Conservation (phyloP, 1,284 basidiomycete species). For the Papiliotrema laurentii region DNA sequence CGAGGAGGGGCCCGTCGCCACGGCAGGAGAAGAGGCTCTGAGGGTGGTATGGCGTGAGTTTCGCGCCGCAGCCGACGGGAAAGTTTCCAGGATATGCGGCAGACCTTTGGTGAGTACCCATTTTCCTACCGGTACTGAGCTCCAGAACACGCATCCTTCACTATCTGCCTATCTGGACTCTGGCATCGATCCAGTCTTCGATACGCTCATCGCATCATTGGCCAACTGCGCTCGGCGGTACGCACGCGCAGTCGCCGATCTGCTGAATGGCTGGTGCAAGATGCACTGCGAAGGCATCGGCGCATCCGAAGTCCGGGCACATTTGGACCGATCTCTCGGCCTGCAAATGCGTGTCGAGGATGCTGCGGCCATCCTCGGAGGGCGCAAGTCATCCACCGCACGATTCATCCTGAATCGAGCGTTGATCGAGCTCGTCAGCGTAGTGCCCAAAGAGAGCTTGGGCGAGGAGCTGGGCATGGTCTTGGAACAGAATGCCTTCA, state of each 20-base stretch:
- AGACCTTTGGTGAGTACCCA: constrained; percentile 58
- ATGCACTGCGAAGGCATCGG: constrained; percentile 65
- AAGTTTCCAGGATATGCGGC: constrained; percentile 67
- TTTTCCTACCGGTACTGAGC: constrained; percentile 2
- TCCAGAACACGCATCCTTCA: constrained; percentile 63
- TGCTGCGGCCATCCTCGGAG: constrained; percentile 59
- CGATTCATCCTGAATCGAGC: constrained; percentile 85
- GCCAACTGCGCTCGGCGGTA: constrained; percentile 81
- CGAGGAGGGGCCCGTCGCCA: constrained; percentile 43
- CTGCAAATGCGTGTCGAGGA: constrained; percentile 50
- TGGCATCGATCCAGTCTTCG: constrained; percentile 69
- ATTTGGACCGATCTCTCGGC: constrained; percentile 35
- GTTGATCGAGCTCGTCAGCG: constrained; percentile 69
- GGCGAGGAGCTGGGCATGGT: constrained; percentile 70
- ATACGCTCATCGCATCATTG: constrained; percentile 72
- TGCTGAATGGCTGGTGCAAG: constrained; percentile 80
- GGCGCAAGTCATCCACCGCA: constrained; percentile 70
- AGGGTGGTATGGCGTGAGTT: constrained; percentile 82
- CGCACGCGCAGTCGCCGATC: constrained; percentile 77
- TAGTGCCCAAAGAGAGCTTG: constrained; percentile 67
- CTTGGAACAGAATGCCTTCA: constrained; percentile 79
- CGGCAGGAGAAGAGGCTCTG: constrained; percentile 78
- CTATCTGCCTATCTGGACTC: constrained; percentile 65
- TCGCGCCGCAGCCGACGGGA: constrained; percentile 67
- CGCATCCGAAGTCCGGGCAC: constrained; percentile 46